Evolutionary conservation across 2,329 filamentous ascomycete species (phyloP).

Genomic region (Monosporascus sp.): DNA sequence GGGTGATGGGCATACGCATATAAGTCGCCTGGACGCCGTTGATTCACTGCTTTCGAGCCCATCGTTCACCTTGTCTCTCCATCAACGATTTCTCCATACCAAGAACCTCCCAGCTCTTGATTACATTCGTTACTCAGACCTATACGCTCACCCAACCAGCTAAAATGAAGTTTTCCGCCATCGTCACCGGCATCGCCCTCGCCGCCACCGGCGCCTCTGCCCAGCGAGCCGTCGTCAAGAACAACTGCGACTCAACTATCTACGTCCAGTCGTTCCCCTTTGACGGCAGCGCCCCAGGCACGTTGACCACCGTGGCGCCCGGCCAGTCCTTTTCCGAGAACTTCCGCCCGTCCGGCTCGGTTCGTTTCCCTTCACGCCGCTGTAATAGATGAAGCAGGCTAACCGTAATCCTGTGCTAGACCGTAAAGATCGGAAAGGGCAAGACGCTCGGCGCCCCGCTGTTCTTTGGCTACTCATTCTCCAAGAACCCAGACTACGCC

Average conservation of each 20-base stretch:
- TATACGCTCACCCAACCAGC: not conserved
- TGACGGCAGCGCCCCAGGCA: constrained; percentile 24
- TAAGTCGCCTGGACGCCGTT: constrained; percentile 2
- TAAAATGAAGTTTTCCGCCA: constrained; percentile 26
- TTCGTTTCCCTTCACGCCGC: constrained; percentile 15
- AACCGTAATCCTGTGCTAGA: constrained; percentile 21
- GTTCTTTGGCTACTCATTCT: constrained; percentile 39
- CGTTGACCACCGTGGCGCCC: constrained; percentile 27
- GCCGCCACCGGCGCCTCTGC: constrained; percentile 27
- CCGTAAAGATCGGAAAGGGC: constrained; percentile 35
- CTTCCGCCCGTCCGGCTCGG: constrained; percentile 31
- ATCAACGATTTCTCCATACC: not conserved
- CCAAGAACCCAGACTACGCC: constrained; percentile 28
- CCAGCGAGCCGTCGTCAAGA: constrained; percentile 31
- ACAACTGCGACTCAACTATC: constrained; percentile 28
- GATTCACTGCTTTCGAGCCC: not conserved
- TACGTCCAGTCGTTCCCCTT: constrained; percentile 35
- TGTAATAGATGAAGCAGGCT: constrained; percentile 2
- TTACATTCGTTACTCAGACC: not conserved
- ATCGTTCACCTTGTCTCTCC: not conserved
- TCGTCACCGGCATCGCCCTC: constrained; percentile 25
- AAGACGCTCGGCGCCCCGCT: constrained; percentile 31
- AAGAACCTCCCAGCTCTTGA: constrained; percentile 1
- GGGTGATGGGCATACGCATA: not conserved
- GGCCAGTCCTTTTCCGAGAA: constrained; percentile 31